Percentiles rank a stretch among this genome's conserved stretches.
phyloP scores from a whole-genome alignment of 495 filamentous ascomycete genomes.

The Penicillium simplicissimum region DNA sequence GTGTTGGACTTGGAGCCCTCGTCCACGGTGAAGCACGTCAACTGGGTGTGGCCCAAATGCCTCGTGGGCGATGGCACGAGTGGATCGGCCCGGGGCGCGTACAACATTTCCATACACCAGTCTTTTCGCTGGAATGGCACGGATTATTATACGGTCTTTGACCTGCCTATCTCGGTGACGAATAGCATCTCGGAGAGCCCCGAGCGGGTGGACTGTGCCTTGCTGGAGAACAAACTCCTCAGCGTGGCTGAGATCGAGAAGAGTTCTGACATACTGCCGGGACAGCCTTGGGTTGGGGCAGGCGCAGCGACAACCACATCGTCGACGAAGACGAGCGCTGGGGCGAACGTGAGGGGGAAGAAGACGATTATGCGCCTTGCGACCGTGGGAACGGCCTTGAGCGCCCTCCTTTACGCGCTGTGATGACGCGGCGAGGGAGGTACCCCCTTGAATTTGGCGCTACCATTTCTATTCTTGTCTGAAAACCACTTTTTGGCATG shows the following conservation, averaged over 20 bases:
- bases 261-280: constrained; percentile 22
- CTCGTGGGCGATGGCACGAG: constrained; percentile 47
- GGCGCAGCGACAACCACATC: constrained; percentile 11
- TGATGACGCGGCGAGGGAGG: constrained; percentile 7
- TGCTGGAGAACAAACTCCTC: constrained; percentile 23
- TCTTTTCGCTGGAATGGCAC: constrained; percentile 62
- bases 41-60: constrained; percentile 67
- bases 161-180: constrained; percentile 65
- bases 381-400: constrained; percentile 9
- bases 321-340: constrained; percentile 6
- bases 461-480: not conserved
- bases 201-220: constrained; percentile 20
- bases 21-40: constrained; percentile 69
- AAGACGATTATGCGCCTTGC: constrained; percentile 8
- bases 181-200: constrained; percentile 51
- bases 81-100: constrained; percentile 36
- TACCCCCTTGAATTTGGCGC: constrained; percentile 3
- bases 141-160: constrained; percentile 67
- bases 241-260: constrained; percentile 13
- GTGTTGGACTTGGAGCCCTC: constrained; percentile 61
- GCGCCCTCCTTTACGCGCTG: constrained; percentile 2
- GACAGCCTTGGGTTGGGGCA: constrained; percentile 24
- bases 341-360: not conserved
- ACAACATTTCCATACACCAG: constrained; percentile 68
- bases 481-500: not conserved